Evolutionary conservation across 495 filamentous ascomycete species (phyloP).

Genomic region (Penicillium lagena): DNA sequence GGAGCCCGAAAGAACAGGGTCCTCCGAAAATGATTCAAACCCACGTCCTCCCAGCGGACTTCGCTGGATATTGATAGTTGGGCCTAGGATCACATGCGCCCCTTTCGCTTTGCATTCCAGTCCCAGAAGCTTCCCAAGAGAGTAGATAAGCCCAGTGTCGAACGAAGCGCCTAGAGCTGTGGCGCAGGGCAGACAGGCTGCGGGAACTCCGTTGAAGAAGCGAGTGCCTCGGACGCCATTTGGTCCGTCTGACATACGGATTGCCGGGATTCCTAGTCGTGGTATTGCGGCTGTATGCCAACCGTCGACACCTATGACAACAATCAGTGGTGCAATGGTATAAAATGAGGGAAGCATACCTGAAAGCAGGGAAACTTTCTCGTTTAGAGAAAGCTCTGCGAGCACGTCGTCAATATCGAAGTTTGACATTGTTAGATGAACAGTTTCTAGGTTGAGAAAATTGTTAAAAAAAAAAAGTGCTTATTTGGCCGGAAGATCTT

Average conservation of each 20-base stretch:
- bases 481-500: too few relatives aligned
- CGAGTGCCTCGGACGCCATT: conserved; percentile 60
- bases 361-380: conserved; percentile 4
- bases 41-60: conserved; percentile 63
- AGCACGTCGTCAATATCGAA: conserved; percentile 2
- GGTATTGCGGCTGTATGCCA: conserved; percentile 65
- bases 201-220: conserved; percentile 55
- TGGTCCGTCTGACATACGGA: conserved; percentile 62
- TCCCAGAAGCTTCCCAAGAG: conserved; percentile 50
- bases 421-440: too few relatives aligned
- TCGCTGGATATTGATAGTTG: conserved; percentile 68
- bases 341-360: neutral
- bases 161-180: conserved; percentile 61
- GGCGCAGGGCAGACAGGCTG: conserved; percentile 56
- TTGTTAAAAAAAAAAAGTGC: neutral
- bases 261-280: conserved; percentile 54
- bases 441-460: neutral
- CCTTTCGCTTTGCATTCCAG: conserved; percentile 58
- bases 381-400: conserved; percentile 1
- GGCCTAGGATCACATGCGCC: conserved; percentile 60
- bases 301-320: conserved; percentile 49
- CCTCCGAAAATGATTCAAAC: conserved; percentile 69
- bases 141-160: conserved; percentile 47
- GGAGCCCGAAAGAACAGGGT: conserved; percentile 60
- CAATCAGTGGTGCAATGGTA: too few relatives aligned